A percentile compares a stretch with the other conserved stretches of the same genome.
Conservation (phyloP, 768 basidiomycete genomes). For the Amanita polypyramis region DNA sequence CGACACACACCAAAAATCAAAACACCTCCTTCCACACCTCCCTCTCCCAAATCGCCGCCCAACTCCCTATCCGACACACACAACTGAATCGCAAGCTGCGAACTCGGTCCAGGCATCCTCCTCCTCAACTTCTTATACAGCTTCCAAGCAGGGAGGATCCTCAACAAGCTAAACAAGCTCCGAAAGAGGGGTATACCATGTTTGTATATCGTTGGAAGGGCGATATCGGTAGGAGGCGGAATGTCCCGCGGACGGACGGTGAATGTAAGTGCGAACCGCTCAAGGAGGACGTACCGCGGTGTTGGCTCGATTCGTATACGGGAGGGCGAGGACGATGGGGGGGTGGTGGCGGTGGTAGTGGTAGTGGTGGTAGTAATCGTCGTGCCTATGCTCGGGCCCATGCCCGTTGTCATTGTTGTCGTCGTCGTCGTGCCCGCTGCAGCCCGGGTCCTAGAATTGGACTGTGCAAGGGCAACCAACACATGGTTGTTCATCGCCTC, state of each 20-base stretch:
- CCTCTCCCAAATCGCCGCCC: not conserved
- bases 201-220: slow-evolving; percentile 74
- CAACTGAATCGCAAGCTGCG: slow-evolving; percentile 38
- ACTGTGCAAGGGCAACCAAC: slow-evolving; percentile 51
- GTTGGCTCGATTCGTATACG: slow-evolving; percentile 60
- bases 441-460: not conserved
- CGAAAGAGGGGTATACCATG: slow-evolving; percentile 77
- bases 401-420: too few species aligned
- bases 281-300: slow-evolving; percentile 60
- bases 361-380: too few species aligned
- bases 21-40: slow-evolving; percentile 15
- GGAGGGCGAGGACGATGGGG: slow-evolving; percentile 21
- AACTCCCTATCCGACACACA: slow-evolving; percentile 27
- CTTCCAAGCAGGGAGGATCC: slow-evolving; percentile 71
- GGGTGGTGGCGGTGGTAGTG: too few species aligned
- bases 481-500: slow-evolving; percentile 62
- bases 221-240: slow-evolving; percentile 33
- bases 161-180: slow-evolving; percentile 61
- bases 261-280: slow-evolving; percentile 28
- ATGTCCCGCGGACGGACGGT: slow-evolving; percentile 12
- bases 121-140: slow-evolving; percentile 51
- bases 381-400: too few species aligned
- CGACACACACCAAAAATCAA: slow-evolving; percentile 26
- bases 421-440: not conserved
- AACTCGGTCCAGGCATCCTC: slow-evolving; percentile 19